Conservation (phyloP, 2,329 filamentous ascomycete genomes). For the Sporothrix inflata region DNA sequence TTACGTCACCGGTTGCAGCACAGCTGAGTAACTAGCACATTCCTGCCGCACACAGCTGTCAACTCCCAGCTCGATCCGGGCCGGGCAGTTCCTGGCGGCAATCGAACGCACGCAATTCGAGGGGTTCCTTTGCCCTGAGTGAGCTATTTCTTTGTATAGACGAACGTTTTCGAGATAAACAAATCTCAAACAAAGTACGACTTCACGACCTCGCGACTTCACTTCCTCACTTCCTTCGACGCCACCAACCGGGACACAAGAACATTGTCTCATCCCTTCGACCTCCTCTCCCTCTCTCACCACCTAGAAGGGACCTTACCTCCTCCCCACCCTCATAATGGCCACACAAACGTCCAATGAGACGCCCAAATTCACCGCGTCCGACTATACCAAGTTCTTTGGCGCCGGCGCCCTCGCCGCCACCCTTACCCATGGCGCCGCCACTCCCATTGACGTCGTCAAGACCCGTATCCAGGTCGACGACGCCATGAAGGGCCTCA, state of each 20-base stretch:
- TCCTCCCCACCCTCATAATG: background rate
- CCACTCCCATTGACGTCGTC: slow-evolving; percentile 67
- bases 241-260: background rate
- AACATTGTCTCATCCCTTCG: background rate
- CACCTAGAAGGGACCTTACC: background rate
- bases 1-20: slow-evolving; percentile 13
- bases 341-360: slow-evolving; percentile 23
- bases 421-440: slow-evolving; percentile 56
- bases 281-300: background rate
- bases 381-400: slow-evolving; percentile 59
- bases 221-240: background rate
- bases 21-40: slow-evolving; percentile 22
- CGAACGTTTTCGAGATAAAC: background rate
- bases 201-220: background rate
- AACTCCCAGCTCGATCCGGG: background rate
- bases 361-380: slow-evolving; percentile 46
- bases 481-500: slow-evolving; percentile 80
- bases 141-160: background rate
- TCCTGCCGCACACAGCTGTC: slow-evolving; percentile 14
- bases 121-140: background rate
- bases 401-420: slow-evolving; percentile 56
- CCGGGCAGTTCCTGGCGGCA: slow-evolving; percentile 13
- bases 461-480: slow-evolving; percentile 93
- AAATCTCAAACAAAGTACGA: background rate
- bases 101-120: background rate